Evolutionary conservation across 2,329 filamentous ascomycete genomes (phyloP).

Genomic region (Berkeleyomyces basicola): DNA sequence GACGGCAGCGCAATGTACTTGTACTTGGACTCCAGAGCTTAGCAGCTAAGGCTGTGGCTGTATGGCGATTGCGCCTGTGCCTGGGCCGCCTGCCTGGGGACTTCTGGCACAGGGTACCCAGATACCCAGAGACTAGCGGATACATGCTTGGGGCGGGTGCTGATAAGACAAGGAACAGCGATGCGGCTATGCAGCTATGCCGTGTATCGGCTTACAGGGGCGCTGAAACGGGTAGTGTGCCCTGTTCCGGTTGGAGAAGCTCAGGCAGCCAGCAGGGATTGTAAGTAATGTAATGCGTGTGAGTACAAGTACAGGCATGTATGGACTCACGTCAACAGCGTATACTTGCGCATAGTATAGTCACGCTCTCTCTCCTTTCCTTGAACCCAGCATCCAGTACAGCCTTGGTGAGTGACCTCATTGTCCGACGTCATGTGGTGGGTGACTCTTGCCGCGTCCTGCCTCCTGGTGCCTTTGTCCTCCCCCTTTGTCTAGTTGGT

Average conservation of each 20-base stretch:
- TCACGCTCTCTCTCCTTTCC: too few relatives aligned
- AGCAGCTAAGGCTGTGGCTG: neutral
- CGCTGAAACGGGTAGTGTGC: neutral
- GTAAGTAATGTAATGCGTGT: neutral
- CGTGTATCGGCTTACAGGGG: neutral
- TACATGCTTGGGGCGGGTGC: neutral
- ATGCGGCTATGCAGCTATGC: neutral
- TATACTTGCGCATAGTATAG: too few relatives aligned
- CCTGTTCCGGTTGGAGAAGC: neutral
- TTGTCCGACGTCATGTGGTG: neutral
- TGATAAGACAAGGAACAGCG: neutral
- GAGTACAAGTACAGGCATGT: neutral
- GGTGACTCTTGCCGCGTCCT: neutral
- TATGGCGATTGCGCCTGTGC: neutral
- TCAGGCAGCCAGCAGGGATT: neutral
- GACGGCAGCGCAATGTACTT: slow-evolving; percentile 3
- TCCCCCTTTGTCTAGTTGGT: neutral
- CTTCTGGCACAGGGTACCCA: neutral
- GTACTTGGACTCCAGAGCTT: neutral
- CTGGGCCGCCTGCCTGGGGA: neutral
- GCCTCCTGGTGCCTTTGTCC: neutral
- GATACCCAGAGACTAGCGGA: neutral
- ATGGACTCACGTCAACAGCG: neutral
- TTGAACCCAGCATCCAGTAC: neutral
- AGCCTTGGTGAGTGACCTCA: neutral